phyloP scores from a whole-genome alignment of 2,329 filamentous ascomycete species.

The Plectosphaerella sp. region DNA sequence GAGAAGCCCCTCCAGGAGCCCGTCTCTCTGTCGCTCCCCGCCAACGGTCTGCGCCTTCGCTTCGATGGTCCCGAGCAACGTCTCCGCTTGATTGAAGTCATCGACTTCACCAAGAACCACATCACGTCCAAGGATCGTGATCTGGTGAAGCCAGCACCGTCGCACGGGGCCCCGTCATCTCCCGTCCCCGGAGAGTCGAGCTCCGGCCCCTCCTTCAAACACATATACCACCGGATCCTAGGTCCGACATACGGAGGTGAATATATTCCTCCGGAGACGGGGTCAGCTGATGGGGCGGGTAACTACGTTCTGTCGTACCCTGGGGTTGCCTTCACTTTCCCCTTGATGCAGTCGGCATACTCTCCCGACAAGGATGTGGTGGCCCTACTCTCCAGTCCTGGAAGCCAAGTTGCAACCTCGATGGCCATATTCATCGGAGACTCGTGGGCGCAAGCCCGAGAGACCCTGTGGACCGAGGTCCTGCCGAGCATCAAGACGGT shows the following conservation, averaged over 20 bases:
- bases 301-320: constrained; percentile 92
- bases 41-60: constrained; percentile 82
- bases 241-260: constrained; percentile 93
- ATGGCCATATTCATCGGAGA: constrained; percentile 90
- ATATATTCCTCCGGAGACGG: constrained; percentile 64
- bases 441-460: constrained; percentile 83
- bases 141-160: constrained; percentile 60
- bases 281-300: constrained; percentile 52
- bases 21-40: constrained; percentile 69
- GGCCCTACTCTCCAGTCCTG: constrained; percentile 67
- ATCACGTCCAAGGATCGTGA: constrained; percentile 79
- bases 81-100: constrained; percentile 82
- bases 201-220: constrained; percentile 72
- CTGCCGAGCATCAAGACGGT: constrained; percentile 72
- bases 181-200: constrained; percentile 21
- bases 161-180: constrained; percentile 21
- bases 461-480: constrained; percentile 69
- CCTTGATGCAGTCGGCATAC: constrained; percentile 69
- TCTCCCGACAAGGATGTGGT: constrained; percentile 78
- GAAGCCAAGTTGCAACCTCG: constrained; percentile 70
- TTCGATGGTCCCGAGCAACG: constrained; percentile 95
- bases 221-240: constrained; percentile 90
- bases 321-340: constrained; percentile 89
- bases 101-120: constrained; percentile 82
- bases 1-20: constrained; percentile 69